Evolutionary conservation across 164 flowering plant genomes (phyloP).

Genomic region (Taxillus chinensis): DNA sequence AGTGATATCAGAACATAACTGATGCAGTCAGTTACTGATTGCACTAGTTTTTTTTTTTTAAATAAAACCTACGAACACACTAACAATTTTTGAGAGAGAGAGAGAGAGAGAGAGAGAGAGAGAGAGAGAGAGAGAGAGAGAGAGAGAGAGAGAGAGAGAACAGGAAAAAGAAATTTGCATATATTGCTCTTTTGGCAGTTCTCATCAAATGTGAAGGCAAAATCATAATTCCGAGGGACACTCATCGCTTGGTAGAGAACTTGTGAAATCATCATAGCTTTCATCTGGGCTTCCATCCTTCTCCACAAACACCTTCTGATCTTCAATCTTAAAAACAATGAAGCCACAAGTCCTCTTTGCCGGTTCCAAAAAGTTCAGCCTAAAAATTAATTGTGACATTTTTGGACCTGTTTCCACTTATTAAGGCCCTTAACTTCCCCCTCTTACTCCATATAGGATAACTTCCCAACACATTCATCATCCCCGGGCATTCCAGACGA

Average conservation of each 20-base stretch:
- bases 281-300: slow-evolving; percentile 49
- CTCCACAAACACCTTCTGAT: slow-evolving; percentile 57
- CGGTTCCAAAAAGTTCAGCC: slow-evolving; percentile 62
- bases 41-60: not conserved
- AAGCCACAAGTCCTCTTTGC: slow-evolving; percentile 57
- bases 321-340: slow-evolving; percentile 62
- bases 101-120: not conserved
- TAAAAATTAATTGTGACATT: too few relatives aligned
- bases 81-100: not conserved
- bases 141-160: too few relatives aligned
- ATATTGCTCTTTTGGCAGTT: slow-evolving; percentile 89
- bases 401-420: too few relatives aligned
- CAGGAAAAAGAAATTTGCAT: too few relatives aligned
- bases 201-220: slow-evolving; percentile 65
- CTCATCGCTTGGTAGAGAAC: slow-evolving; percentile 52
- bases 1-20: not conserved
- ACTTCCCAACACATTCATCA: too few relatives aligned
- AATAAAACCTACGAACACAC: not conserved
- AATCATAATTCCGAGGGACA: slow-evolving; percentile 77
- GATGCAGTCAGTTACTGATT: too few relatives aligned
- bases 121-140: too few relatives aligned
- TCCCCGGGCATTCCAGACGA: too few relatives aligned
- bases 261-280: slow-evolving; percentile 54
- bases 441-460: too few relatives aligned
- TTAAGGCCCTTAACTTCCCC: too few relatives aligned